phyloP scores from a whole-genome alignment of 106 monocot genomes.

The Dendrobium officinale region DNA sequence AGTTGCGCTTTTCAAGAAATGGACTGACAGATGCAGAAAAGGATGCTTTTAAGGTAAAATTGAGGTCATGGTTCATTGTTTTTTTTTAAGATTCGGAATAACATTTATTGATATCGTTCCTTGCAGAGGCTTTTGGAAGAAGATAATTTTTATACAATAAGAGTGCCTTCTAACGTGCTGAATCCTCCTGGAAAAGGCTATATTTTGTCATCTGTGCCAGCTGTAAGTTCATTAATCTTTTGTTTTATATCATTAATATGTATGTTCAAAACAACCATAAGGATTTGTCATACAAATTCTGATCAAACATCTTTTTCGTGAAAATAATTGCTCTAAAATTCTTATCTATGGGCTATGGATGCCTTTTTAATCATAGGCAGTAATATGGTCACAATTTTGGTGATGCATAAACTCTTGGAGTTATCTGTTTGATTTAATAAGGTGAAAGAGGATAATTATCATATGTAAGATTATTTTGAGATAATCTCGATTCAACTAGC shows the following conservation, averaged over 20 bases:
- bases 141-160: conserved; percentile 75
- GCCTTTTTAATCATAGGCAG: not conserved
- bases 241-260: conserved; percentile 3
- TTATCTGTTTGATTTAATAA: not conserved
- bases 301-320: not conserved
- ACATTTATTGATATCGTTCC: conserved; percentile 5
- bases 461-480: not conserved
- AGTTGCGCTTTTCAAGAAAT: conserved; percentile 85
- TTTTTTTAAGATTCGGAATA: not conserved
- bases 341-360: not conserved
- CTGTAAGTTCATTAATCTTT: conserved; percentile 57
- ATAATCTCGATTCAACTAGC: not conserved
- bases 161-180: conserved; percentile 82
- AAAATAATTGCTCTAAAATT: not conserved
- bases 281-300: not conserved
- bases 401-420: not conserved
- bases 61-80: not conserved
- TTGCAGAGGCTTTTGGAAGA: conserved; percentile 72
- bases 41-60: conserved; percentile 60
- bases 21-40: conserved; percentile 46
- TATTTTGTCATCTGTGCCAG: conserved; percentile 84
- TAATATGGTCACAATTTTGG: not conserved
- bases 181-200: conserved; percentile 65
- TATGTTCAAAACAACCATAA: not conserved
- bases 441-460: not conserved